Evolutionary conservation across 164 flowering plant genomes (phyloP).

Genomic region (Dillenia suffruticosa): DNA sequence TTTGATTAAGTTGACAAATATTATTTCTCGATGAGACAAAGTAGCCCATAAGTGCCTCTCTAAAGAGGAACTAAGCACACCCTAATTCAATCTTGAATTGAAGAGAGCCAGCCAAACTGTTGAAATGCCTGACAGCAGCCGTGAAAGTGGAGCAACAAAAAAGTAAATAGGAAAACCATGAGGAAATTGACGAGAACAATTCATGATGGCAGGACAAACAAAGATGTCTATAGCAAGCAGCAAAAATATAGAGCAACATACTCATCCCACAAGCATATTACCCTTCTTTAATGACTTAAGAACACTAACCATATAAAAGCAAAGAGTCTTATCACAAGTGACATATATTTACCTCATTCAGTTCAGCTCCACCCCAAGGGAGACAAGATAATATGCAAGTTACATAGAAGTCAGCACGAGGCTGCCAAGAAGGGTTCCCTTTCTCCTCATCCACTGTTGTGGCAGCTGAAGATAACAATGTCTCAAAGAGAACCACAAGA

Average conservation of each 20-base stretch:
- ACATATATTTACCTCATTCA: constrained; percentile 58
- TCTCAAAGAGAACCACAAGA: constrained; percentile 69
- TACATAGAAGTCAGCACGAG: constrained; percentile 89
- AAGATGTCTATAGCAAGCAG: background rate
- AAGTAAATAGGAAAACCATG: no score
- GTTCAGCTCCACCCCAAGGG: constrained; percentile 97
- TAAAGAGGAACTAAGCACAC: no score
- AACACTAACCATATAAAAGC: background rate
- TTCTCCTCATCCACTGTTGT: constrained; percentile 93
- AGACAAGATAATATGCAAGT: constrained; percentile 86
- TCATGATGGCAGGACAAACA: no score
- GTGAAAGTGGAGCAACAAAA: no score
- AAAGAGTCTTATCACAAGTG: constrained; percentile 2
- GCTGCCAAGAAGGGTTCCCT: constrained; percentile 99
- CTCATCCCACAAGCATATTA: background rate
- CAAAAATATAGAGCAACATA: background rate
- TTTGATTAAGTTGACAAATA: no score
- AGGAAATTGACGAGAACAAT: no score
- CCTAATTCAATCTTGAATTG: no score
- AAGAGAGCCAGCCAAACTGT: no score
- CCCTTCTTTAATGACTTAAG: background rate
- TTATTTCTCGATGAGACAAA: no score
- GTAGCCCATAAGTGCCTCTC: no score
- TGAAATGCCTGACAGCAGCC: no score
- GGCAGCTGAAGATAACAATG: constrained; percentile 89